phyloP scores from a whole-genome alignment of 768 basidiomycete genomes.

The Rhodocollybia butyracea region DNA sequence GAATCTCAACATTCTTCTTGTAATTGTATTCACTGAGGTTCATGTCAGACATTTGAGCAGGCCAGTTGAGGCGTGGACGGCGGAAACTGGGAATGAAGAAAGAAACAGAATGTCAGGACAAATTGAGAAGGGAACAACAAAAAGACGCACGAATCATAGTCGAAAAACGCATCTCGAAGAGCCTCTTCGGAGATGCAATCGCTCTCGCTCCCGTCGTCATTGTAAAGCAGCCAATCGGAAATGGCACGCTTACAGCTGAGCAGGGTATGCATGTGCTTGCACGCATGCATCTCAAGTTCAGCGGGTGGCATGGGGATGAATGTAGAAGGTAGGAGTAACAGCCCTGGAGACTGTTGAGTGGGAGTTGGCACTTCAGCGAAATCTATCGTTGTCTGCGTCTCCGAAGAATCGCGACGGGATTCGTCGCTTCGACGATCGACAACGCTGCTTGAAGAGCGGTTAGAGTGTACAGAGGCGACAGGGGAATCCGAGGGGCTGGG shows the following conservation, averaged over 20 bases:
- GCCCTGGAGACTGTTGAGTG: slow-evolving; percentile 57
- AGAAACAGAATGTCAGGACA: slow-evolving; percentile 12
- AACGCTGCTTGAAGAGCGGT: slow-evolving; percentile 11
- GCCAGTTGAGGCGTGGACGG: slow-evolving; percentile 68
- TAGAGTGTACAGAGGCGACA: slow-evolving; percentile 27
- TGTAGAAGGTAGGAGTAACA: slow-evolving; percentile 55
- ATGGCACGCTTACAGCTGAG: slow-evolving; percentile 62
- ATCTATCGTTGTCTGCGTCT: background rate
- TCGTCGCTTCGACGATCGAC: background rate
- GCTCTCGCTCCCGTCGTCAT: slow-evolving; percentile 34
- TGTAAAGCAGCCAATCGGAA: slow-evolving; percentile 39
- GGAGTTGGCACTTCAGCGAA: background rate
- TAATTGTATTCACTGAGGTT: slow-evolving; percentile 17
- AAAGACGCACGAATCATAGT: slow-evolving; percentile 53
- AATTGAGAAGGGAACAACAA: slow-evolving; percentile 7
- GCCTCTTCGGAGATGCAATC: slow-evolving; percentile 31
- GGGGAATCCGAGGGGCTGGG: slow-evolving; percentile 7
- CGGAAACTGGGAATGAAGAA: too few species aligned
- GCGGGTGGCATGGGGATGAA: slow-evolving; percentile 55
- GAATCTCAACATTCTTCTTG: slow-evolving; percentile 10
- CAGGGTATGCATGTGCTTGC: slow-evolving; percentile 63
- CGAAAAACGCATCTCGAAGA: slow-evolving; percentile 44
- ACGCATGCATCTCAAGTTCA: slow-evolving; percentile 75
- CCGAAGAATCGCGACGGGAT: background rate
- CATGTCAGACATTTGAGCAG: slow-evolving; percentile 39